Base-by-base conservation (phyloP, 2,329 filamentous ascomycete species). In the Trichoderma polysporum region DNA sequence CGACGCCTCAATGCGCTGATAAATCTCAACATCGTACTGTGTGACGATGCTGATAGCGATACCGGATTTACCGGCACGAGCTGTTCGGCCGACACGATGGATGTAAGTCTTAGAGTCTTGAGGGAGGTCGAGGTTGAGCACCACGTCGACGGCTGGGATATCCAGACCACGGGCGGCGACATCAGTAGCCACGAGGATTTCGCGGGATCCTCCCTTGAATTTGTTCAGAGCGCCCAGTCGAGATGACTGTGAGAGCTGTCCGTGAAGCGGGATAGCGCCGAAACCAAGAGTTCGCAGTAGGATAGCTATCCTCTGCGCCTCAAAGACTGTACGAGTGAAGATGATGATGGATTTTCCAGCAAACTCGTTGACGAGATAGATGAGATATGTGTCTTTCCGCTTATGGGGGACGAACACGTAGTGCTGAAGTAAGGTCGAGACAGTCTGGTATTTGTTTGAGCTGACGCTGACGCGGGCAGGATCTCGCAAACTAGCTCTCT, bases 81-180 rank as follows among this genome's bases (percentile, higher is more conserved):
- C 93, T 0, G 93, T 97, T 71, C 93, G 90, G 22, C 93, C 93
- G 1, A 97, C 93, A 61, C 93, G 86, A 78, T 97, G 93, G 35
- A 97, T 91, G 73, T 97, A 97, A 0, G 93, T 97, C 79, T 97
- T 96, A 73, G 88, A 91, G 78, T 96, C 92, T 31, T 88, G 86
- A 0, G 93, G 92, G 2, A 97, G 80, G 74, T 97, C 93, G 71
- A 90, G 91, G 79, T 97, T 97, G 71, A 97, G 78, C 2, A 97
- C 92, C 0, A 94, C 81, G 71, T 97, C 93, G 13, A 97, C 93
- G n/a, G 88, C 90, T 13, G 93, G 93, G 54, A 97, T 97, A 82
- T 97, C 94, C 7, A 97, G 84, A 84, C 94, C 94, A 76, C 94
- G 89, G 1, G 94, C 92, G 1, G 94, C 94, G n/a, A 97, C 92